A percentile compares a stretch with the other conserved stretches of the same genome.
Evolutionary conservation across 2,329 filamentous ascomycete genomes (phyloP).

Genomic region (Aspergillus fumigatiaffinis): DNA sequence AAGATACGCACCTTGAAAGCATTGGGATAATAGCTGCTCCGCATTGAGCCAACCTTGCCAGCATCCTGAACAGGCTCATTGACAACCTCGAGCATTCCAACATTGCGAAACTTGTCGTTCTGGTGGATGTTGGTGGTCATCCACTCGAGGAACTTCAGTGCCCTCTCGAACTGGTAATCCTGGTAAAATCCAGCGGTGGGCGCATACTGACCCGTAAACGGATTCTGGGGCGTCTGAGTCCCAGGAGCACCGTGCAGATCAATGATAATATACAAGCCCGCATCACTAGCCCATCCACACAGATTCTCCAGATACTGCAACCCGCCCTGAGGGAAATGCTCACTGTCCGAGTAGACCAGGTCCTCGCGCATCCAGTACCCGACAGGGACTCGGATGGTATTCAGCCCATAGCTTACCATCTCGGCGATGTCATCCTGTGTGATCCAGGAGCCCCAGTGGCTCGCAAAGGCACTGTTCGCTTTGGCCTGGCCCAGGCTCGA

Average conservation of each 20-base stretch:
- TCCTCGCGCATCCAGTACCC: conserved; percentile 55
- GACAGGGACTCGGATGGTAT: conserved; percentile 53
- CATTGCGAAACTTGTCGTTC: conserved; percentile 48
- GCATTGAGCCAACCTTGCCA: conserved; percentile 32
- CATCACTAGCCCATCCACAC: conserved; percentile 47
- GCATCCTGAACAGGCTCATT: conserved; percentile 53
- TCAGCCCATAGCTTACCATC: conserved; percentile 50
- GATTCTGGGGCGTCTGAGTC: conserved; percentile 45
- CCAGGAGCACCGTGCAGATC: conserved; percentile 52
- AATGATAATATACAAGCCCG: conserved; percentile 52
- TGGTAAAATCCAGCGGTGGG: conserved; percentile 52
- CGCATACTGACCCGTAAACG: conserved; percentile 47
- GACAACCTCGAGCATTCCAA: conserved; percentile 57
- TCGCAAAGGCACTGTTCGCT: conserved; percentile 46
- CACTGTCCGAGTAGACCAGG: conserved; percentile 45
- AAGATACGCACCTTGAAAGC: conserved; percentile 35
- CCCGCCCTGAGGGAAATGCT: conserved; percentile 51
- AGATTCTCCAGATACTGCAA: conserved; percentile 46
- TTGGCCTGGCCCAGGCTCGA: conserved; percentile 44
- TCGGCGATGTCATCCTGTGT: conserved; percentile 47
- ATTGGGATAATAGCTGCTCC: conserved; percentile 46
- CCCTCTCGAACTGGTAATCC: conserved; percentile 55
- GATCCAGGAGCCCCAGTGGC: conserved; percentile 52
- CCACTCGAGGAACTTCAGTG: conserved; percentile 53
- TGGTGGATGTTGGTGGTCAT: conserved; percentile 52